Base-by-base conservation (phyloP, 768 basidiomycete genomes). In the Tulasnella sp. region DNA sequence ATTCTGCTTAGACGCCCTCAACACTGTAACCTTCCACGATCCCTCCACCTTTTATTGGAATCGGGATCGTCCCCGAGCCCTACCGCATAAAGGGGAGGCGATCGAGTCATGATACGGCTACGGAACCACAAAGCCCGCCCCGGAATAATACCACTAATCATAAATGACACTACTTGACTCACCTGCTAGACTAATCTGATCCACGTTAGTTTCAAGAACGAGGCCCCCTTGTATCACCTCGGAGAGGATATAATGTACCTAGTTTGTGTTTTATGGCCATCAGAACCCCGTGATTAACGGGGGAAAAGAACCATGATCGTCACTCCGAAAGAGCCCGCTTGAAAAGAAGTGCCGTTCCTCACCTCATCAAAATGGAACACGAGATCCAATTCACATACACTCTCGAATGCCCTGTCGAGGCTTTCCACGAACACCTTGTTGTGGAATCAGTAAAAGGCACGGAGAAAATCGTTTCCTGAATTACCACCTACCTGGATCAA, bases 331-430 rank as follows among this genome's bases (percentile, higher is more conserved):
- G n/a, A 5, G n/a, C 19, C 5, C 37, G 39, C 20, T 12, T 41
- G 28, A 15, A 25, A 48, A 29, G 10, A 4, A 12, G 15, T 25
- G 35, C 29, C 15, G 10, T 8, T 44, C 28, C 73, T 28, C 58
- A 88, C 92, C 73, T 98, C 91, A 64, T 98, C 95, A 61, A 96
- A 99, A 64, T 96, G 92, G 65, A 98, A 99, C 45, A 99, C 92
- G 10, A 99, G 74, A 65, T 99, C 95, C 39, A 99, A 71, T 65
- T 99, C 95, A 66, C 95, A 98, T 0, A 99, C 95, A 61, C 96
- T 98, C 70, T 95, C 90, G 62, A 98, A 99, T 13, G 89, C 81
- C 32, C 90, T 73, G 66, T 99, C 95, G 31, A 99, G 73, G 3
- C 88, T 83, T 69, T 99, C 95, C 53, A 99, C 95, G 61, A 99